Evolutionary conservation across 2,329 filamentous ascomycete genomes (phyloP), one percentile per base, ranked within the genome.

Genomic region (Fusarium pseudonygamai): DNA sequence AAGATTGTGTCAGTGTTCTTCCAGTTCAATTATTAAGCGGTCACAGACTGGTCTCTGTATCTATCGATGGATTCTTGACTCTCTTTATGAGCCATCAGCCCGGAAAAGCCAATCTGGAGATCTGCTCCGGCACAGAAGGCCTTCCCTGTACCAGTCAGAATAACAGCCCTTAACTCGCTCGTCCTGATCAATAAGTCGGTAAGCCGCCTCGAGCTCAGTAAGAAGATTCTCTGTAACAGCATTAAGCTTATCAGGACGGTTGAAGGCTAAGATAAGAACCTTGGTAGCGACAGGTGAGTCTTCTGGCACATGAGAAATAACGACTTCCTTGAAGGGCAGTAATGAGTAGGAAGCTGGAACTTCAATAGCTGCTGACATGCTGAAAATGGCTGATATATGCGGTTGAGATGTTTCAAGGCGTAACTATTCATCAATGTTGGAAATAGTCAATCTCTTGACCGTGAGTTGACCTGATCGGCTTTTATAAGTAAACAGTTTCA

Each of bases 391-490:
- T 10, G n/a, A 14, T 3, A 16, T 11, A 24, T 43, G 4, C 9
- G 9, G 6, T 24, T 24, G 14, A 16, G 22, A 18, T 43, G 15
- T 43, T 12, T n/a, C n/a, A 15, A n/a, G 13, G 20, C 9, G n/a
- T 4, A 4, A 7, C 15, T 42, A 7, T 24, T 14, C n/a, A n/a
- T n/a, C 14, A 42, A 16, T n/a, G 14, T 24, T 42, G 7, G 8
- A 42, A 16, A n/a, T 11, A 9, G 40, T 24, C 9, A 11, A 11
- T 20, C 7, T 13, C 2, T 46, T 22, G 4, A 15, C 11, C 14
- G 12, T 20, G 18, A 28, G 7, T 28, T 22, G 13, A 5, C 12
- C 13, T 15, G 24, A 5, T 11, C 0, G 7, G 12, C 18, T 8
- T 28, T 46, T 46, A 28, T 28, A 46, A 46, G 12, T 24, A 18